phyloP scores from a whole-genome alignment of 2,329 filamentous ascomycete genomes.

The Neopestalotiopsis sp. region DNA sequence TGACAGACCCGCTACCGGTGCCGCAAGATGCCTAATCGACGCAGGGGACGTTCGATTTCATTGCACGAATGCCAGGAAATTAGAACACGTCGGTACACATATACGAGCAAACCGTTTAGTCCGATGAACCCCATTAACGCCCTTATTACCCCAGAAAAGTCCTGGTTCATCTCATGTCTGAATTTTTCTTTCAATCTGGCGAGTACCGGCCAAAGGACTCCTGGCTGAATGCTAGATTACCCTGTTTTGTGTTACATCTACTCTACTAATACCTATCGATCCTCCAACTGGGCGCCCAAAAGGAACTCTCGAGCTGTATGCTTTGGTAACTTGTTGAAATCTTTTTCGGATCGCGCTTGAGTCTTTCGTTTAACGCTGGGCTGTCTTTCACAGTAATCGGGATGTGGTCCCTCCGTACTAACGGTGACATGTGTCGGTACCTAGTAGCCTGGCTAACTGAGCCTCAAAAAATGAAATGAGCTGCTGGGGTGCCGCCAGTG shows the following conservation, averaged over 20 bases:
- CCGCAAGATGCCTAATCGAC: background rate
- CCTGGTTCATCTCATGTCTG: conserved; percentile 1
- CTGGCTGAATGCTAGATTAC: background rate
- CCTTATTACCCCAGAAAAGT: background rate
- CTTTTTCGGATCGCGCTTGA: background rate
- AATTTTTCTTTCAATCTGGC: background rate
- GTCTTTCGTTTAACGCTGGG: background rate
- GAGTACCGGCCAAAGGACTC: background rate
- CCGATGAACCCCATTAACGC: background rate
- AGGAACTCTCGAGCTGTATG: background rate
- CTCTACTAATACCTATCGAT: background rate
- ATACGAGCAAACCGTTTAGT: conserved; percentile 3
- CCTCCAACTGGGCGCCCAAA: background rate
- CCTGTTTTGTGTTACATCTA: background rate
- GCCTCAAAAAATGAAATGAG: conserved; percentile 3
- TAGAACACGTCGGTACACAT: conserved; percentile 1
- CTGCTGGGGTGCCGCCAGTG: background rate
- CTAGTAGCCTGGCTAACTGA: background rate
- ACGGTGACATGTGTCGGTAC: background rate
- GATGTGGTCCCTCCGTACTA: background rate
- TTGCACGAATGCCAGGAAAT: background rate
- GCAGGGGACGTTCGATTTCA: background rate
- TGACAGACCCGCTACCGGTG: conserved; percentile 5
- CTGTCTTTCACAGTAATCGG: background rate
- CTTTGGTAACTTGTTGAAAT: background rate